phyloP scores from a whole-genome alignment of 164 flowering plant species.

The Cinnamomum micranthum region DNA sequence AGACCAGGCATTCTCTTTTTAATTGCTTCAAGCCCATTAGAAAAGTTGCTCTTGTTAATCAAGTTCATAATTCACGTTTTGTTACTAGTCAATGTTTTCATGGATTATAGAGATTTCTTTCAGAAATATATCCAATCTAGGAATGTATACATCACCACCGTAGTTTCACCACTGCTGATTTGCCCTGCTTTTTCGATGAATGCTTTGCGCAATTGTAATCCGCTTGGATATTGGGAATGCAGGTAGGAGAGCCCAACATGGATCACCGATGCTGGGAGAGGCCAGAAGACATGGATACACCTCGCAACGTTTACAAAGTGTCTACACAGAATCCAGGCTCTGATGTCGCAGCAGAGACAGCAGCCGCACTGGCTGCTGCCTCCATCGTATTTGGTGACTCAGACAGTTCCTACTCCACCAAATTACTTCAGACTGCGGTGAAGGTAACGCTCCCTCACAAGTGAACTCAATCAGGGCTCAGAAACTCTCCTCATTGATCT shows the following conservation, averaged over 20 bases:
- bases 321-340: conserved; percentile 76
- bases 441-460: conserved; percentile 29
- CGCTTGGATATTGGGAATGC: conserved; percentile 8
- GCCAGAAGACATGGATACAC: conserved; percentile 97
- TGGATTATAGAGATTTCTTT: not conserved
- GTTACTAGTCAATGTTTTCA: too few relatives aligned
- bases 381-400: conserved; percentile 72
- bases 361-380: conserved; percentile 92
- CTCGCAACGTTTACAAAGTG: conserved; percentile 73
- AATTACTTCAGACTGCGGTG: conserved; percentile 57
- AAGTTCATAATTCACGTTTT: too few relatives aligned
- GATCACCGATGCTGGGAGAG: conserved; percentile 95
- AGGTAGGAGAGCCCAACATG: conserved; percentile 82
- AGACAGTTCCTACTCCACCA: conserved; percentile 67
- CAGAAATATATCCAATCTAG: too few relatives aligned
- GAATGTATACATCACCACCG: not conserved
- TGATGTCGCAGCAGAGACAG: conserved; percentile 96
- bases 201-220: not conserved
- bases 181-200: not conserved
- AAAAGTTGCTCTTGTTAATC: too few relatives aligned
- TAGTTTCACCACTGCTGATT: not conserved
- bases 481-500: not conserved
- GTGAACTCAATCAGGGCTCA: not conserved
- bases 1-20: too few relatives aligned
- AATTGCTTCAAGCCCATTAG: too few relatives aligned